Evolutionary conservation across 2,329 filamentous ascomycete genomes (phyloP), one percentile per base, ranked within the genome.

Genomic region (Aspergillus sp.): DNA sequence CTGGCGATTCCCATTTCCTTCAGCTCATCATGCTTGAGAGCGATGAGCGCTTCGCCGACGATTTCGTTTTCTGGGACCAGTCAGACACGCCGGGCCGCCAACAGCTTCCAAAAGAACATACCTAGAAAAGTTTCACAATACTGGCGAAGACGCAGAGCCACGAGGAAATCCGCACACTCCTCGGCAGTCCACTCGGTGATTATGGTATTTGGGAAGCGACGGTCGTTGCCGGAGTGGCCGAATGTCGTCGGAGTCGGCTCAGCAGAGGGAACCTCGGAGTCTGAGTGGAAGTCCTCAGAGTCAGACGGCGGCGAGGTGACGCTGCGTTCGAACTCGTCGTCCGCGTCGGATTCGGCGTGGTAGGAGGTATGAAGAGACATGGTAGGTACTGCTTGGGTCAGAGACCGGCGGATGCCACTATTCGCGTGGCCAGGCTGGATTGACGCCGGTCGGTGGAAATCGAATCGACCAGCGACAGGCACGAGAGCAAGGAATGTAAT

Each of bases 1-100:
- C 89, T 96, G 42, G 71, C 69, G 43, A 98, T 83, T 29, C 88
- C 88, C 79, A 96, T 89, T 55, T 93, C 86, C 62, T 93, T 94
- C 49, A 98, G 68, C 56, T 96, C 89, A 36, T 93, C 84, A 56
- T 96, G 91, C 42, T 83, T 81, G 42, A 98, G 67, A 25, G 85
- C 85, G 36, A 94, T 77, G 41, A 98, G 68, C 32, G 85, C 89
- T 57, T 96, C 86, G 44, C 91, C 91, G 24, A 88, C 81, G 48
- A 98, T 93, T 43, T 86, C 86, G 55, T 98, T 93, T 52, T 95
- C 91, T 91, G 57, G 6, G 6, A 38, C 29, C 8, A 38, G 17
- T 12, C 25, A 32, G 11, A 34, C 25, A 14, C 15, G 24, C 11
- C 14, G 19, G 15, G 19, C 14, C n/a, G 31, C 42, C 34, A 48